phyloP scores from a whole-genome alignment of 2,329 filamentous ascomycete species.

The Aspergillus sp. region DNA sequence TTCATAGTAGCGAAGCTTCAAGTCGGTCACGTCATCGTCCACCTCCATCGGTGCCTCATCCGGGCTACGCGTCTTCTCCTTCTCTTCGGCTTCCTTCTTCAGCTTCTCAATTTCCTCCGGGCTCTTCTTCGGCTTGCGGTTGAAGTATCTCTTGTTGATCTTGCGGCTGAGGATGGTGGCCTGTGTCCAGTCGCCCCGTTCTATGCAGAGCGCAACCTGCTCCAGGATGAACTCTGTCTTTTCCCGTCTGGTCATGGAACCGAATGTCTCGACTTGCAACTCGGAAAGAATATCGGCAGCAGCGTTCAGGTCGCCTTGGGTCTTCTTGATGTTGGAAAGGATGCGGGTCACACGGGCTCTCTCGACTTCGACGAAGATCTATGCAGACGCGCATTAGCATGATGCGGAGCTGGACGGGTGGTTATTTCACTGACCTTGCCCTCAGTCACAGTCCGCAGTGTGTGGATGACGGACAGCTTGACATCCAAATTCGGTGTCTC shows the following conservation, averaged over 20 bases:
- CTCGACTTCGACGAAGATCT: slow-evolving; percentile 99
- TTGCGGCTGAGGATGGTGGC: slow-evolving; percentile 91
- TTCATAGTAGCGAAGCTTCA: slow-evolving; percentile 95
- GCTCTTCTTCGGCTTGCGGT: slow-evolving; percentile 87
- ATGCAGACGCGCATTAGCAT: slow-evolving; percentile 4
- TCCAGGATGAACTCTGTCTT: slow-evolving; percentile 99
- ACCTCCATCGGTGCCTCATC: slow-evolving; percentile 75
- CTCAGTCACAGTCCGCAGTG: slow-evolving; percentile 91
- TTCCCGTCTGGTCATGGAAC: slow-evolving; percentile 93
- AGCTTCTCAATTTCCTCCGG: slow-evolving; percentile 88
- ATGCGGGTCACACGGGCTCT: slow-evolving; percentile 92
- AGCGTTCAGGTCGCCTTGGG: slow-evolving; percentile 86
- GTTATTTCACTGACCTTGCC: slow-evolving; percentile 69
- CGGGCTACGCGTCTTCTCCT: slow-evolving; percentile 73
- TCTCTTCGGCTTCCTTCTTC: slow-evolving; percentile 76
- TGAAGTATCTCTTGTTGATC: slow-evolving; percentile 92
- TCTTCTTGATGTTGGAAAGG: slow-evolving; percentile 95
- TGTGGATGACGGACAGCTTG: slow-evolving; percentile 93
- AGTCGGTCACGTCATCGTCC: slow-evolving; percentile 88
- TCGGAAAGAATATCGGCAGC: slow-evolving; percentile 94
- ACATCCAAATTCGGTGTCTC: slow-evolving; percentile 80
- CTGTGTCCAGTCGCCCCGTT: slow-evolving; percentile 94
- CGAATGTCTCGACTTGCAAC: slow-evolving; percentile 97
- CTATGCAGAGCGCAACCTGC: slow-evolving; percentile 91
- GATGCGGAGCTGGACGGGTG: background rate